Evolutionary conservation across 164 flowering plant species (phyloP).

Genomic region (Nymphaea thermarum): DNA sequence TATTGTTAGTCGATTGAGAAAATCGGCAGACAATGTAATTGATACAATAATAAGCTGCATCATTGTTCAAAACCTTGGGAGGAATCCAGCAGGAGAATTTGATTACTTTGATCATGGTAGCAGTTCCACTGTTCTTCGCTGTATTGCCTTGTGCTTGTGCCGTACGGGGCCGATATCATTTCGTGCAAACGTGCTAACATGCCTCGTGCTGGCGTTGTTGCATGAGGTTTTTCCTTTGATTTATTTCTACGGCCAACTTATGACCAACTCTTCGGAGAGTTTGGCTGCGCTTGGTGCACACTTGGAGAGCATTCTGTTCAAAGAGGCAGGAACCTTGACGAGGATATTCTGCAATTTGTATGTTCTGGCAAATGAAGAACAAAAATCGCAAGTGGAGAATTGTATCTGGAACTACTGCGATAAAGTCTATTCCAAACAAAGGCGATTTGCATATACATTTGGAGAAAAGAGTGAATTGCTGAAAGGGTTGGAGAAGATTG

Average conservation of each 20-base stretch:
- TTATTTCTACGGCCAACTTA: slow-evolving; percentile 26
- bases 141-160: slow-evolving; percentile 57
- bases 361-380: slow-evolving; percentile 46
- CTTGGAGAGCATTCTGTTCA: slow-evolving; percentile 39
- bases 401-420: slow-evolving; percentile 61
- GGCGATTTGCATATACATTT: slow-evolving; percentile 9
- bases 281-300: slow-evolving; percentile 28
- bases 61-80: slow-evolving; percentile 8
- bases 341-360: slow-evolving; percentile 75
- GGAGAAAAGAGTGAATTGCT: slow-evolving; percentile 35
- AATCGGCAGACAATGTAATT: slow-evolving; percentile 41
- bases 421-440: slow-evolving; percentile 47
- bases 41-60: slow-evolving; percentile 35
- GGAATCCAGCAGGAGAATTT: slow-evolving; percentile 9
- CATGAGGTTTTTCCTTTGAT: slow-evolving; percentile 57
- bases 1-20: slow-evolving; percentile 22
- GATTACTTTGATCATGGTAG: not conserved
- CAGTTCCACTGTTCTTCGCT: slow-evolving; percentile 29
- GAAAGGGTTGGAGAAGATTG: slow-evolving; percentile 64
- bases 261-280: slow-evolving; percentile 11
- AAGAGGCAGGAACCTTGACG: slow-evolving; percentile 77
- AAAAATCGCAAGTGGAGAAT: slow-evolving; percentile 48
- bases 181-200: slow-evolving; percentile 28
- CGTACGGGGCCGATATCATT: slow-evolving; percentile 46
- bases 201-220: slow-evolving; percentile 54